A percentile compares a stretch with the other conserved stretches of the same genome.
Evolutionary conservation across 306 rosid species (phyloP).

Genomic region (Citrullus colocynthis): DNA sequence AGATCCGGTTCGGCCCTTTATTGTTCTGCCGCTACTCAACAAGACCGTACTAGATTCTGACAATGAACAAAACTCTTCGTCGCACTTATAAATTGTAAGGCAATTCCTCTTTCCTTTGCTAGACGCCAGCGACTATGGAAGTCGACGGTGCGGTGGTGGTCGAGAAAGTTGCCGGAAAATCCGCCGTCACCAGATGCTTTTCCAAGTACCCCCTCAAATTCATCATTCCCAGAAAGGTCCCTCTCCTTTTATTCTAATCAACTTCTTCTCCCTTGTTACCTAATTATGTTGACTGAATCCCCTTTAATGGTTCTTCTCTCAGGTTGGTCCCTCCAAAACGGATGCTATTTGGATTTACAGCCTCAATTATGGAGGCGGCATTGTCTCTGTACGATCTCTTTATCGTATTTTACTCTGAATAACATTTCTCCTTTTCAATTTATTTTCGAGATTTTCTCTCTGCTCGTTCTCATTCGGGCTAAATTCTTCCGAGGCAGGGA

Average conservation of each 20-base stretch:
- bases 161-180: slow-evolving; percentile 66
- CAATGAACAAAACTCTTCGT: too few relatives aligned
- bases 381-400: slow-evolving; percentile 56
- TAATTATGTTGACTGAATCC: neutral
- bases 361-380: slow-evolving; percentile 84
- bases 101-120: neutral
- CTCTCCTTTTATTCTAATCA: neutral
- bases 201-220: slow-evolving; percentile 83
- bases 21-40: too few relatives aligned
- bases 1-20: too few relatives aligned
- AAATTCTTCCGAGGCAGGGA: slow-evolving; percentile 37
- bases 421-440: neutral
- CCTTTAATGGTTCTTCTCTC: neutral
- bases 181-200: slow-evolving; percentile 51
- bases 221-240: slow-evolving; percentile 71
- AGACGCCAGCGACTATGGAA: slow-evolving; percentile 9
- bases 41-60: too few relatives aligned
- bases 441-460: neutral
- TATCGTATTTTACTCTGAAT: neutral
- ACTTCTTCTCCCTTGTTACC: neutral
- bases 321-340: slow-evolving; percentile 69
- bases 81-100: too few relatives aligned
- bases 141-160: slow-evolving; percentile 37
- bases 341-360: slow-evolving; percentile 83
- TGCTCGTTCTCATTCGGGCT: neutral